Base-by-base conservation (phyloP, 768 basidiomycete species). In the Auricularia auricula-judae region DNA sequence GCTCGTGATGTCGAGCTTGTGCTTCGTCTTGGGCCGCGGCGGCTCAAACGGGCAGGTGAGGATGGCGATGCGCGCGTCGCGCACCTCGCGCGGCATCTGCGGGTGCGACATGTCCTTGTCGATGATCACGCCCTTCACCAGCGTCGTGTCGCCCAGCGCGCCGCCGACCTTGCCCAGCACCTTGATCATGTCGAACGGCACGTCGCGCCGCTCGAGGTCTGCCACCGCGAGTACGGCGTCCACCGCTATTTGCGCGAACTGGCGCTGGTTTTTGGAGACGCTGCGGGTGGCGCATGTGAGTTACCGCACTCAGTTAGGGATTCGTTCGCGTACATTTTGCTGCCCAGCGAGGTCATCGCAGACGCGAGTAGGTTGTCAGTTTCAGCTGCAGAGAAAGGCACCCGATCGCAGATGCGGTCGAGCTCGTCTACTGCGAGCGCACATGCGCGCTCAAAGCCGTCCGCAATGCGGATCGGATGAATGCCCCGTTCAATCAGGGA, bases 21-120 rank as follows among this genome's bases (percentile, higher is more conserved):
- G 97, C 78, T 99, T 99, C 11, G 97, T 99, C 81, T 98, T 99
- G 44, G 97, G 97, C 29, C 97, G 88, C 2, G 97, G 97, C 18
- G 97, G 97, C 74, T 99, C 97, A 74, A 99, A 99, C 23, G 97
- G 94, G 76, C 97, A 99, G 54, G 97, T 99, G 56, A 99, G 84
- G 76, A 99, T 98, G 14, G 96, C 97, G 63, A 99, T 81, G 66
- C 86, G 87, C 63, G 97, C 97, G 74, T 98, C 91, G 68, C 81
- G 83, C 70, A 99, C 87, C 42, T 79, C 81, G 65, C 84, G 86
- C 8, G 96, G 96, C 97, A 99, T 99, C 76, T 97, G 93, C 3
- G 96, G 90, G 72, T 99, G 97, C 12, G 94, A 98, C 90, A 99
- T 96, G 78, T 99, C 96, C 78, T 99, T 99, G 86, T 99, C 97